A percentile compares a stretch with the other conserved stretches of the same genome.
phyloP scores from a whole-genome alignment of 2,329 filamentous ascomycete genomes.

The Curvularia eragrostidis region DNA sequence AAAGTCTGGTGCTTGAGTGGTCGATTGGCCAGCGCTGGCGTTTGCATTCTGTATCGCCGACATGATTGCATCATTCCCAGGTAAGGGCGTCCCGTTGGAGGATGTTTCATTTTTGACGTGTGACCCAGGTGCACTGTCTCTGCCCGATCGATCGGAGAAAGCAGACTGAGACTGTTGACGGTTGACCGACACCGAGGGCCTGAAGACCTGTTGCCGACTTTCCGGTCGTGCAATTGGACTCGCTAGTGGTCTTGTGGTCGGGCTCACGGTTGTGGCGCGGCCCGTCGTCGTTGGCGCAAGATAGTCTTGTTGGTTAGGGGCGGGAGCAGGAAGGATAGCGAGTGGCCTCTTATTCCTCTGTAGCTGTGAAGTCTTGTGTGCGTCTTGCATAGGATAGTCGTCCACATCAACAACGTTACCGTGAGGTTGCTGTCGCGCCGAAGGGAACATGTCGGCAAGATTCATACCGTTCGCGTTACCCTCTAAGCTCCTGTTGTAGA shows the following conservation, averaged over 20 bases:
- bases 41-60: conserved; percentile 58
- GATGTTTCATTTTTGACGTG: conserved; percentile 53
- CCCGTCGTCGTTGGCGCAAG: conserved; percentile 25
- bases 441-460: conserved; percentile 83
- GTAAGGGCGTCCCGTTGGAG: conserved; percentile 41
- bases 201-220: conserved; percentile 34
- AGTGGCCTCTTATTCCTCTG: conserved; percentile 49
- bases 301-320: conserved; percentile 37
- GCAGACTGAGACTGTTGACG: conserved; percentile 23
- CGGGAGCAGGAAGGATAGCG: conserved; percentile 45
- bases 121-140: conserved; percentile 22
- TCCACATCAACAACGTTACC: conserved; percentile 68
- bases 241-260: conserved; percentile 33
- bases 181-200: conserved; percentile 26
- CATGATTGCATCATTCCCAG: conserved; percentile 58
- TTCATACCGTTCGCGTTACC: conserved; percentile 77
- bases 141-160: conserved; percentile 14
- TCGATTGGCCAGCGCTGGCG: conserved; percentile 42
- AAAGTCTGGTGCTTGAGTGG: conserved; percentile 46
- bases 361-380: conserved; percentile 43
- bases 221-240: conserved; percentile 35
- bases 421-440: conserved; percentile 63
- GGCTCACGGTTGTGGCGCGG: conserved; percentile 44
- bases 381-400: conserved; percentile 56
- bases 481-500: conserved; percentile 92